Base-by-base conservation (phyloP, 768 basidiomycete genomes). In the Lactifluus pinguis region DNA sequence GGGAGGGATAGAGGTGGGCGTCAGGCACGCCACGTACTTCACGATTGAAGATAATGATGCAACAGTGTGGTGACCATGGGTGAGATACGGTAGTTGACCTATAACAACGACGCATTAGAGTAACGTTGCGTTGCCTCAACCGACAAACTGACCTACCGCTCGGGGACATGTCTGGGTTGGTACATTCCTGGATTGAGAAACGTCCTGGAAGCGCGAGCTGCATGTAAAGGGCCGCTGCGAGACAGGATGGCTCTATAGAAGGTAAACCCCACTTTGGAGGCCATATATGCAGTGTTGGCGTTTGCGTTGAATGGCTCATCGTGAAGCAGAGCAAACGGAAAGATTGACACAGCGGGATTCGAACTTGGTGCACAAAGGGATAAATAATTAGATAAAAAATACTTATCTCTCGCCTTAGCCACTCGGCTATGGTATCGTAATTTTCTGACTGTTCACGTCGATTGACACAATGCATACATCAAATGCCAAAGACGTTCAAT, bases 31-130 rank as follows among this genome's bases (percentile, higher is more conserved):
- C 25, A 88, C 77, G 66, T 89, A 88, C 65, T 81, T 81, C 34
- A 85, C 69, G 67, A 92, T 90, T 39, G 85, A 77, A 3, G 80
- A 71, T 30, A 87, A 72, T 1, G 82, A 76, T 0, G 83, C 72
- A 15, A 84, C 72, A 2, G 70, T 66, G 45, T 79, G 75, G 54
- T 79, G 74, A 3, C 76, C 83, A 73, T 89, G 83, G 0, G 78
- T 79, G 39, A 92, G 71, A 66, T 81, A 89, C 2, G 90, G 90
- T 2, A 92, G 76, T 67, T 83, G 83, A 15, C 89, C 89, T 91
- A 48, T 58, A 8, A 25, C 48, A 47, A 47, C 29, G 41, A 15
- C 14, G 38, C n/a, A 19, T 34, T 57, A 29, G 48, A 14, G 21
- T 6, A 42, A 17, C 36, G 32, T 42, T 6, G n/a, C 50, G 61